phyloP scores from a whole-genome alignment of 805 yeast genomes.

The Phaffomyces opuntiae region DNA sequence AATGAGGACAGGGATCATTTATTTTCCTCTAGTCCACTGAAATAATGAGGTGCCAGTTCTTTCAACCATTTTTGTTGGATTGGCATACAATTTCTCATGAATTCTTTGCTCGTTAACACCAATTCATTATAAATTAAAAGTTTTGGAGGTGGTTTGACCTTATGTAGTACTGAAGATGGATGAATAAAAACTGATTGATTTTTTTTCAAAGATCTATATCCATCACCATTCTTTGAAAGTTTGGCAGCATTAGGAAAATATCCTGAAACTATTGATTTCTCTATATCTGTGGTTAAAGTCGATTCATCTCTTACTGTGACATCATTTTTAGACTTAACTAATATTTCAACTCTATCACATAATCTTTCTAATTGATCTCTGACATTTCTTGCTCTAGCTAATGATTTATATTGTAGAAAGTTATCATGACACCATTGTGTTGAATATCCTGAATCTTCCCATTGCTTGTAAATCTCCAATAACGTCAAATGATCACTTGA shows the following conservation, averaged over 20 bases:
- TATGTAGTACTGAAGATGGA: conserved; percentile 72
- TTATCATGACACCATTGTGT: conserved; percentile 81
- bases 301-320: conserved; percentile 21
- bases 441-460: conserved; percentile 64
- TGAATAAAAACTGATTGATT: conserved; percentile 74
- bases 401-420: conserved; percentile 67
- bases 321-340: conserved; percentile 28
- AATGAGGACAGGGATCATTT: not conserved
- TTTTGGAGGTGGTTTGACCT: conserved; percentile 65
- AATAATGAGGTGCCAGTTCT: conserved; percentile 64
- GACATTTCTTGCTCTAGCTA: conserved; percentile 62
- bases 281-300: conserved; percentile 60
- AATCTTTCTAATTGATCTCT: conserved; percentile 60
- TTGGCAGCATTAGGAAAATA: conserved; percentile 96
- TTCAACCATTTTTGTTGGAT: conserved; percentile 65
- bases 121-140: conserved; percentile 75
- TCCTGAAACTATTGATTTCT: conserved; percentile 83
- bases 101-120: conserved; percentile 80
- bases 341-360: conserved; percentile 46
- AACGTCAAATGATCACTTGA: conserved; percentile 72
- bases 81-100: conserved; percentile 75
- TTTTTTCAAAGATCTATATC: conserved; percentile 55
- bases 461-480: conserved; percentile 68
- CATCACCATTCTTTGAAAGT: conserved; percentile 68
- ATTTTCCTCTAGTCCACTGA: conserved; percentile 1